Evolutionary conservation across 805 yeast species (phyloP).

Genomic region (Suhomyces vadensis): DNA sequence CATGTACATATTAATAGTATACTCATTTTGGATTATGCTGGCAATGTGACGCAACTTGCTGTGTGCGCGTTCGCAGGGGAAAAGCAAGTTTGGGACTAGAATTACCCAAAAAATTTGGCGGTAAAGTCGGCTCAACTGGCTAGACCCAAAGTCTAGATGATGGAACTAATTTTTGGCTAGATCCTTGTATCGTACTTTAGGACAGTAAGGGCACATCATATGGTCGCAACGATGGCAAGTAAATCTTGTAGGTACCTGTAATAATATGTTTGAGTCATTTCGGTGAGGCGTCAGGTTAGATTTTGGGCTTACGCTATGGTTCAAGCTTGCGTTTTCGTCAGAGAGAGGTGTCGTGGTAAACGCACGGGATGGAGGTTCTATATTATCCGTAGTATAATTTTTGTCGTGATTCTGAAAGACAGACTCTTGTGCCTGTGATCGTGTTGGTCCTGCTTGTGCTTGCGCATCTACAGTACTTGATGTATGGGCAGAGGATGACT

Average conservation of each 20-base stretch:
- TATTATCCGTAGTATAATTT: slow-evolving; percentile 2
- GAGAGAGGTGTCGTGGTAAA: neutral
- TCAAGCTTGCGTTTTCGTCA: neutral
- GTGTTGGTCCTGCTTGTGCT: no score
- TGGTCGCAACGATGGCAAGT: slow-evolving; percentile 40
- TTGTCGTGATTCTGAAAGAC: neutral
- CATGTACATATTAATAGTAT: no score
- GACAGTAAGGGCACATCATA: slow-evolving; percentile 47
- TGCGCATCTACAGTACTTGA: no score
- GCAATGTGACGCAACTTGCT: neutral
- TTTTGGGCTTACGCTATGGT: neutral
- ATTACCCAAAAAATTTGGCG: neutral
- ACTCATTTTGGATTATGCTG: neutral
- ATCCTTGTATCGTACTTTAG: slow-evolving; percentile 35
- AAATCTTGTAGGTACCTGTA: slow-evolving; percentile 34
- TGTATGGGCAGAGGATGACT: no score
- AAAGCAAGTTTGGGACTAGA: neutral
- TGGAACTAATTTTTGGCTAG: slow-evolving; percentile 11
- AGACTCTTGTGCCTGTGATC: no score
- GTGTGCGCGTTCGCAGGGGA: slow-evolving; percentile 1
- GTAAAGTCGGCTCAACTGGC: neutral
- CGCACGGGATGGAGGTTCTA: neutral
- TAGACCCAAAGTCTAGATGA: neutral
- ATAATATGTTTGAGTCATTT: slow-evolving; percentile 16
- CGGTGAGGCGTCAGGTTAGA: slow-evolving; percentile 1